Evolutionary conservation across 306 rosid genomes (phyloP).

Genomic region (Dryas alaskensis): DNA sequence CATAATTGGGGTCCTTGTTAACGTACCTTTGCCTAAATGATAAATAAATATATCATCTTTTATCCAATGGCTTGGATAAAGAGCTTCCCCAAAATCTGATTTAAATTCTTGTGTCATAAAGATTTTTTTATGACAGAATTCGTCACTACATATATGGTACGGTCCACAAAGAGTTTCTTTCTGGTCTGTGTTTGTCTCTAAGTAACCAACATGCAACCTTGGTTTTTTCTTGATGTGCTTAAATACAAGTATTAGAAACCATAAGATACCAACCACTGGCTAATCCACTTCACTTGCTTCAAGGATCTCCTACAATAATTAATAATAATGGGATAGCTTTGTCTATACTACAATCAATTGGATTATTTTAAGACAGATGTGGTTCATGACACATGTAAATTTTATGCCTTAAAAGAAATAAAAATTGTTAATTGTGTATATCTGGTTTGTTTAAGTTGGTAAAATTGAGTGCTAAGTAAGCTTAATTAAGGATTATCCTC

Average conservation of each 20-base stretch:
- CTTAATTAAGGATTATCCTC: too few species aligned
- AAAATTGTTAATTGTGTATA: too few species aligned
- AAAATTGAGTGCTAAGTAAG: too few species aligned
- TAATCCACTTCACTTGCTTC: slow-evolving; percentile 20
- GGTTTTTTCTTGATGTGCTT: slow-evolving; percentile 1
- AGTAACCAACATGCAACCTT: not conserved
- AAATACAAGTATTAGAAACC: slow-evolving; percentile 9
- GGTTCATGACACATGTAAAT: too few species aligned
- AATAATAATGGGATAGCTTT: not conserved
- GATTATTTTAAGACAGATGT: too few species aligned
- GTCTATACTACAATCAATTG: not conserved
- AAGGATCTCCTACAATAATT: not conserved
- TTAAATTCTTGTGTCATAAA: slow-evolving; percentile 29
- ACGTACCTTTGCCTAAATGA: slow-evolving; percentile 29
- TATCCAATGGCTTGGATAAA: slow-evolving; percentile 26
- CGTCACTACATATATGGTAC: slow-evolving; percentile 9
- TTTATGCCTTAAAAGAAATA: too few species aligned
- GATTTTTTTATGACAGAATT: slow-evolving; percentile 26
- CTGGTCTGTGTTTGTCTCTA: not conserved
- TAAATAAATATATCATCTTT: slow-evolving; percentile 21
- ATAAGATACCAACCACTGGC: slow-evolving; percentile 12
- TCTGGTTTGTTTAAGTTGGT: too few species aligned
- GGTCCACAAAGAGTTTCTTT: slow-evolving; percentile 16
- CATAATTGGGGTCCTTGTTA: slow-evolving; percentile 36
- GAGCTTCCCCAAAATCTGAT: slow-evolving; percentile 24